Evolutionary conservation across 1,284 basidiomycete species (phyloP), one percentile per base, ranked within the genome.

Genomic region (Fomitopsis schrenkii): DNA sequence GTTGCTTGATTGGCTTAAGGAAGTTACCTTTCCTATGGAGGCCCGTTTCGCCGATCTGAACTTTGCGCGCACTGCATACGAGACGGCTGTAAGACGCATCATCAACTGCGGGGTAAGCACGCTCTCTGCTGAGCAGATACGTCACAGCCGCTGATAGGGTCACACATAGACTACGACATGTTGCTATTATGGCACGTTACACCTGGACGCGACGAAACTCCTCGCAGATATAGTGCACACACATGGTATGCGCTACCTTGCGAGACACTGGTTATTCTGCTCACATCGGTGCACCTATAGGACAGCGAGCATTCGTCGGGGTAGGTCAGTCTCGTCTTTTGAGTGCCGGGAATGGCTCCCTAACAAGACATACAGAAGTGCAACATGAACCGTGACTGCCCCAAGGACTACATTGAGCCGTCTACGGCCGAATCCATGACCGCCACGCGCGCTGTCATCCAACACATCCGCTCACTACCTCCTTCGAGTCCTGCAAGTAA

Each of bases 21-120:
- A 92, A 52, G 81, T 95, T 61, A 98, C 95, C 1, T 98, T 97
- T 73, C 97, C 96, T 0, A 87, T 87, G 70, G 97, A 98, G 74
- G 77, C 83, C n/a, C 86, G 83, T 63, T 98, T 94, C 72, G 68
- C 77, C n/a, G 87, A 97, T 70, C 63, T 81, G 1, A 73, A 79
- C 1, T 95, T 94, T 73, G 95, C 96, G 1, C 73, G 79, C 54
- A 80, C 77, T 55, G 80, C 88, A 1, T 98, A 98, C 72, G 74
- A 79, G 22, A 80, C 82, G 14, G 91, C 95, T 33, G 91, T 98
- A 26, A 80, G 84, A 60, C 82, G 92, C 17, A 82, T 88, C 26
- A 83, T 98, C 48, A 83, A 91, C 65, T 83, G 76, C 45, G 95
- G 95, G 54, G 93, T 94, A 71, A 71, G 88, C 78, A 14, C 26